phyloP scores from a whole-genome alignment of 352 stramenopile species.

The Globisporangium radiosum region DNA sequence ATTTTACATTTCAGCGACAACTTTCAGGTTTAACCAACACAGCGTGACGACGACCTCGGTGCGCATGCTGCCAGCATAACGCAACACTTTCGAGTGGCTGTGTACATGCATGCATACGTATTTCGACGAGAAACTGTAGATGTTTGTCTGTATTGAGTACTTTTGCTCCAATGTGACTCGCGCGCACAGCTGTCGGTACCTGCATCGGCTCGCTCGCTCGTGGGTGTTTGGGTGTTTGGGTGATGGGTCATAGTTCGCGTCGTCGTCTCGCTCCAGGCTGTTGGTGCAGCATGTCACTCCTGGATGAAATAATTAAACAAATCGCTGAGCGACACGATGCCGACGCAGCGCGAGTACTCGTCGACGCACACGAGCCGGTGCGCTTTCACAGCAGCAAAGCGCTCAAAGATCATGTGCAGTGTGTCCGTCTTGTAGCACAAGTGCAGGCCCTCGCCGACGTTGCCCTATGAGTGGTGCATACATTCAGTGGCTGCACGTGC shows the following conservation, averaged over 20 bases:
- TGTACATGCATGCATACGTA: too few species aligned
- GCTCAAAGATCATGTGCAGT: slow-evolving; percentile 88
- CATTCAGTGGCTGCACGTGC: not conserved
- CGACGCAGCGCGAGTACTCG: slow-evolving; percentile 76
- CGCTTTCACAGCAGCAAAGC: slow-evolving; percentile 81
- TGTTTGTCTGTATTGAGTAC: too few species aligned
- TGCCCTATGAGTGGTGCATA: slow-evolving; percentile 30
- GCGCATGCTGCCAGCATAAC: too few species aligned
- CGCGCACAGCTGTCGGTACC: too few species aligned
- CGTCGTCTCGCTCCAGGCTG: not conserved
- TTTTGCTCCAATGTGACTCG: too few species aligned
- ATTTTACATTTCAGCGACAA: too few species aligned
- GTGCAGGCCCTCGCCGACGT: slow-evolving; percentile 75
- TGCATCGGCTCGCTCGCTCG: too few species aligned
- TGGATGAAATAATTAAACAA: slow-evolving; percentile 90
- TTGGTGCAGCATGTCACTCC: slow-evolving; percentile 19
- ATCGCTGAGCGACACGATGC: slow-evolving; percentile 83
- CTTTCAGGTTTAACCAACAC: too few species aligned
- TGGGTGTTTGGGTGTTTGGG: too few species aligned
- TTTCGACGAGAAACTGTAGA: too few species aligned
- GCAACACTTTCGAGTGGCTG: too few species aligned
- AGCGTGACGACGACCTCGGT: too few species aligned
- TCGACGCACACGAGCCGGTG: slow-evolving; percentile 84
- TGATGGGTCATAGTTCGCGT: not conserved
- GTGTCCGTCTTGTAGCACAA: slow-evolving; percentile 86